phyloP scores from a whole-genome alignment of 495 filamentous ascomycete genomes.

The Daldinia loculata region DNA sequence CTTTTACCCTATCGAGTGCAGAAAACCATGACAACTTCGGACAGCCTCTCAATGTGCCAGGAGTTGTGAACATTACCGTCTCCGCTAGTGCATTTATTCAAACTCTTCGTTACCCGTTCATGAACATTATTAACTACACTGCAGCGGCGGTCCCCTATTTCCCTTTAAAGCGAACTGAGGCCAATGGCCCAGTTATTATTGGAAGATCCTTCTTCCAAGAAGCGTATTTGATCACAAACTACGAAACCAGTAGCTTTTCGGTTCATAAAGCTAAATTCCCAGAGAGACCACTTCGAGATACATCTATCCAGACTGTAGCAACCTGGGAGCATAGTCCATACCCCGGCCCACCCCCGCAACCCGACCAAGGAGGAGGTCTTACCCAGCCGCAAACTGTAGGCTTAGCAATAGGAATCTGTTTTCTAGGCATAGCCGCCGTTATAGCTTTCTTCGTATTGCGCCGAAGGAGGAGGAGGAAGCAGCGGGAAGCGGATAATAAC shows the following conservation, averaged over 20 bases:
- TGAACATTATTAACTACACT: slow-evolving; percentile 55
- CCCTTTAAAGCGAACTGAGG: slow-evolving; percentile 61
- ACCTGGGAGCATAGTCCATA: slow-evolving; percentile 57
- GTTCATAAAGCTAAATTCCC: slow-evolving; percentile 66
- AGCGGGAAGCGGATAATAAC: slow-evolving; percentile 7
- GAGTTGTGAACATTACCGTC: slow-evolving; percentile 67
- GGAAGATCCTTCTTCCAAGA: slow-evolving; percentile 77
- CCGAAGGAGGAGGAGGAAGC: slow-evolving; percentile 40
- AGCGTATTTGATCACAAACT: slow-evolving; percentile 72
- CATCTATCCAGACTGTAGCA: slow-evolving; percentile 59
- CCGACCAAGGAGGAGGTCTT: slow-evolving; percentile 52
- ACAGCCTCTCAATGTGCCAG: slow-evolving; percentile 51
- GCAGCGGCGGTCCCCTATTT: slow-evolving; percentile 66
- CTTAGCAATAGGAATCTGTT: slow-evolving; percentile 55
- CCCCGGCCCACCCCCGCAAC: slow-evolving; percentile 42
- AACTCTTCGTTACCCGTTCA: slow-evolving; percentile 64
- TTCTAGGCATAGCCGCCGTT: slow-evolving; percentile 54
- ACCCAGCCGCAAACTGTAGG: slow-evolving; percentile 50
- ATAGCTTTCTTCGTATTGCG: slow-evolving; percentile 47
- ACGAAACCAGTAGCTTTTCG: slow-evolving; percentile 68
- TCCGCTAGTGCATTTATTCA: slow-evolving; percentile 72
- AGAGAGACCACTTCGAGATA: slow-evolving; percentile 53
- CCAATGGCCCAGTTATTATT: slow-evolving; percentile 66
- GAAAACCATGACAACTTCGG: slow-evolving; percentile 57
- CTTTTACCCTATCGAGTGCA: slow-evolving; percentile 64